A percentile compares a stretch with the other conserved stretches of the same genome.
Conservation (phyloP, 1,139 yeast species). For the Yamadazyma blattariae region DNA sequence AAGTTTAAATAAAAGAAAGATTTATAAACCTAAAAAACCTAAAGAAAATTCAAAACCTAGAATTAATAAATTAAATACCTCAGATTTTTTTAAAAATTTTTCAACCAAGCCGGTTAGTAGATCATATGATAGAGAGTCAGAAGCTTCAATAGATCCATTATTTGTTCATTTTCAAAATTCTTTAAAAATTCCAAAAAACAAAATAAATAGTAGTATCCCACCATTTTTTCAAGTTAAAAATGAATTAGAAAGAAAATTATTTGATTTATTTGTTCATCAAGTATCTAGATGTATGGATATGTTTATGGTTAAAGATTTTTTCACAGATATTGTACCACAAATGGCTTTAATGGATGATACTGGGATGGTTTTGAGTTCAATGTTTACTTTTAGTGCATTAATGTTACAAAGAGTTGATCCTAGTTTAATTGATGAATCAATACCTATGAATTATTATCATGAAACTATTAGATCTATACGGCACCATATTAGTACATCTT, state of each 20-base stretch:
- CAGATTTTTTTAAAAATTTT: slow-evolving; percentile 1
- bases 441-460: slow-evolving; percentile 37
- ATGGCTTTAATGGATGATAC: slow-evolving; percentile 39
- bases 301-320: slow-evolving; percentile 28
- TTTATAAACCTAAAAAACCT: slow-evolving; percentile 35
- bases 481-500: slow-evolving; percentile 23
- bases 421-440: slow-evolving; percentile 24
- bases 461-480: slow-evolving; percentile 30
- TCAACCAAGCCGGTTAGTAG: background rate
- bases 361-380: slow-evolving; percentile 31
- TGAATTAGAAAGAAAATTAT: slow-evolving; percentile 27
- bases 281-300: slow-evolving; percentile 30
- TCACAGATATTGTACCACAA: slow-evolving; percentile 31
- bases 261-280: slow-evolving; percentile 31
- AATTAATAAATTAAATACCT: slow-evolving; percentile 27
- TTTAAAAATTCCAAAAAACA: slow-evolving; percentile 7
- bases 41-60: slow-evolving; percentile 36
- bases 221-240: slow-evolving; percentile 16
- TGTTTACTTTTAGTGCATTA: slow-evolving; percentile 34
- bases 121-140: slow-evolving; percentile 5
- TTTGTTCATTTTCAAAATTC: slow-evolving; percentile 22
- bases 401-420: slow-evolving; percentile 30
- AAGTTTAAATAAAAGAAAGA: slow-evolving; percentile 1
- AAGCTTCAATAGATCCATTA: slow-evolving; percentile 22
- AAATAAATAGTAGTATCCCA: slow-evolving; percentile 3